phyloP scores from a whole-genome alignment of 768 basidiomycete species.

The Trametes cubensis region DNA sequence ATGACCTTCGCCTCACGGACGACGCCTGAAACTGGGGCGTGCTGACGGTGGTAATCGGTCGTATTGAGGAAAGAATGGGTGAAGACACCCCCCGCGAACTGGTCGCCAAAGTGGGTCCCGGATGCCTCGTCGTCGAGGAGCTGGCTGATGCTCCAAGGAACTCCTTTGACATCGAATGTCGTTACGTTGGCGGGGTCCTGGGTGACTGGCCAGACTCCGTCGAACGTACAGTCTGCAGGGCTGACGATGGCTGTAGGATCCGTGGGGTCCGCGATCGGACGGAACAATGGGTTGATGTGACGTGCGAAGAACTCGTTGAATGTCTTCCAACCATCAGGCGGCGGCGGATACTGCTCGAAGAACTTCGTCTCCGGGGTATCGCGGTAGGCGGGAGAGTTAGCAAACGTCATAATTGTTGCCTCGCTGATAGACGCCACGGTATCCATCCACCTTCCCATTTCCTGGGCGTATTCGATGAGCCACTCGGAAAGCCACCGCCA shows the following conservation, averaged over 20 bases:
- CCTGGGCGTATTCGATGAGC: slow-evolving; percentile 26
- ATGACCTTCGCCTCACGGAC: slow-evolving; percentile 22
- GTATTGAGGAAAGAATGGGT: slow-evolving; percentile 26
- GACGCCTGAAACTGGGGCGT: slow-evolving; percentile 26
- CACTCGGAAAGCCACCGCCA: slow-evolving; percentile 23
- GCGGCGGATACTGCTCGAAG: slow-evolving; percentile 6
- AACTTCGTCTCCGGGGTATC: slow-evolving; percentile 15
- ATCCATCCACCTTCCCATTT: slow-evolving; percentile 25
- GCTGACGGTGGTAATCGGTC: slow-evolving; percentile 28
- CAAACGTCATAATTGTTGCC: slow-evolving; percentile 19
- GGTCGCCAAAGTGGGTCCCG: background rate
- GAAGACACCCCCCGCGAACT: slow-evolving; percentile 24
- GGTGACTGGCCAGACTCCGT: slow-evolving; percentile 22
- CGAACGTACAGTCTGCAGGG: slow-evolving; percentile 23
- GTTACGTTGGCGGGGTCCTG: slow-evolving; percentile 2
- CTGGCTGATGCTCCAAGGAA: slow-evolving; percentile 26
- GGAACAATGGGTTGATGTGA: slow-evolving; percentile 14
- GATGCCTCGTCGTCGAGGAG: slow-evolving; percentile 26
- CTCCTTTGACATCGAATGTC: slow-evolving; percentile 22
- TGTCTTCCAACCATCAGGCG: slow-evolving; percentile 21
- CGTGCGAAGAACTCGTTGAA: slow-evolving; percentile 31
- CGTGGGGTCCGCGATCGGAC: slow-evolving; percentile 9
- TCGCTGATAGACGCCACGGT: slow-evolving; percentile 19
- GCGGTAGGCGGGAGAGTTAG: slow-evolving; percentile 11
- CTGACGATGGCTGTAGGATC: slow-evolving; percentile 17